Conservation (phyloP, 768 basidiomycete genomes). For the Suillus occidentalis region DNA sequence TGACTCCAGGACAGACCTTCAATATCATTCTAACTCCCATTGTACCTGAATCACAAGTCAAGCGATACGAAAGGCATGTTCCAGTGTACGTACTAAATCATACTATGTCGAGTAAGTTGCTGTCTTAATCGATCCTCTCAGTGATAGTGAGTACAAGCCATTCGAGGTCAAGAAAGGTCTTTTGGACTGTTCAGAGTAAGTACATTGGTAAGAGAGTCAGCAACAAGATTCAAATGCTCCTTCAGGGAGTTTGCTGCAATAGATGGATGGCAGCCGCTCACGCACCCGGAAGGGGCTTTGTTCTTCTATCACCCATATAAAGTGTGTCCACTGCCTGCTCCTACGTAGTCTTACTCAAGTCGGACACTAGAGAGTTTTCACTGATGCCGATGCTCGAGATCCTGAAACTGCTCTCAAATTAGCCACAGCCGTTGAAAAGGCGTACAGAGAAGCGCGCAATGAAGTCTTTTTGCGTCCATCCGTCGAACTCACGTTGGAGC, state of each 20-base stretch:
- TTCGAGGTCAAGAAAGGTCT: neutral
- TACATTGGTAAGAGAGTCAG: neutral
- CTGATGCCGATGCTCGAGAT: conserved; percentile 10
- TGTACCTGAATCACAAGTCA: neutral
- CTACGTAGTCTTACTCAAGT: neutral
- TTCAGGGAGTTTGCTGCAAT: neutral
- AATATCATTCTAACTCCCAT: neutral
- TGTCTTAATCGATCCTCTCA: neutral
- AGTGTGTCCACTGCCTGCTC: conserved; percentile 26
- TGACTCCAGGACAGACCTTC: neutral
- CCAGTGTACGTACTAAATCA: neutral
- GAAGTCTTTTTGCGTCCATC: neutral
- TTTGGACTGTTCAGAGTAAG: conserved; percentile 1
- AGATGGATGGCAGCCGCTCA: conserved; percentile 40
- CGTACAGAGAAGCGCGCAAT: neutral
- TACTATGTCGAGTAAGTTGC: neutral
- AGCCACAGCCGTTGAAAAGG: neutral
- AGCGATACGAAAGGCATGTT: neutral
- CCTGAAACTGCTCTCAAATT: neutral
- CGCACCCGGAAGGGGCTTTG: conserved; percentile 57
- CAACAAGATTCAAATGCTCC: neutral
- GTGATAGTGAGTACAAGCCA: neutral
- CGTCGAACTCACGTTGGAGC: conserved; percentile 11
- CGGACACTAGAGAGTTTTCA: conserved; percentile 11
- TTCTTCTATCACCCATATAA: conserved; percentile 48